Evolutionary conservation across 352 stramenopile species (phyloP), one percentile per base, ranked within the genome.

Genomic region (Phytophthora capsici): DNA sequence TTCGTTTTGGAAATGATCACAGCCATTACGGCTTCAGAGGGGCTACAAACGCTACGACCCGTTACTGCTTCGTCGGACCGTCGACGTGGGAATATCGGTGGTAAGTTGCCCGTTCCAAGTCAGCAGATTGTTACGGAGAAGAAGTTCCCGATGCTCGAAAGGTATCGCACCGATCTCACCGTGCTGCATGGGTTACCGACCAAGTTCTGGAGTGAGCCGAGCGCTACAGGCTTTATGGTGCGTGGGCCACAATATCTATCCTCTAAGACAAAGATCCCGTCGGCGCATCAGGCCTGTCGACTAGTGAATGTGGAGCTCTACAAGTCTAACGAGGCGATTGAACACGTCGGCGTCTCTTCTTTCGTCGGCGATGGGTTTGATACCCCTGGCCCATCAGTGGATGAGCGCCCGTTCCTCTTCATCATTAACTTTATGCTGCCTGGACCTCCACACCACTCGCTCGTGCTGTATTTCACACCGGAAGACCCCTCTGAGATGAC

Each of bases 381-480:
- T 37, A 37, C 45, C 14, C 47, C 49, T 8, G 44, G 61, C 13
- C 14, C n/a, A 20, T 13, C 26, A 41, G 41, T 36, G 30, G 71
- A 75, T 22, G 77, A 89, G 10, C 55, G 58, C 2, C 71, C 77
- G 4, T 87, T 89, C 17, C 53, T 92, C 56, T 86, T 93, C 25
- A 82, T 95, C 48, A 86, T 95, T 51, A 93, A 95, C 57, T 91
- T 95, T 32, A 86, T 92, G 76, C 69, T 95, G 0, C 86, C 86
- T 19, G 86, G 86, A 1, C 80, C 83, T 13, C 81, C 81, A 16
- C 69, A 81, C 19, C 73, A 86, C 65, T 90, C 83, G 17, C 73
- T 95, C 10, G 84, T 95, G 55, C 61, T 95, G 17, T 95, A 95
- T 52, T 95, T 93, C 36, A 91, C 82, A 28, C 82, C 82, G 0